Base-by-base conservation (phyloP, 257 asterid species). In the Osmanthus fragrans region DNA sequence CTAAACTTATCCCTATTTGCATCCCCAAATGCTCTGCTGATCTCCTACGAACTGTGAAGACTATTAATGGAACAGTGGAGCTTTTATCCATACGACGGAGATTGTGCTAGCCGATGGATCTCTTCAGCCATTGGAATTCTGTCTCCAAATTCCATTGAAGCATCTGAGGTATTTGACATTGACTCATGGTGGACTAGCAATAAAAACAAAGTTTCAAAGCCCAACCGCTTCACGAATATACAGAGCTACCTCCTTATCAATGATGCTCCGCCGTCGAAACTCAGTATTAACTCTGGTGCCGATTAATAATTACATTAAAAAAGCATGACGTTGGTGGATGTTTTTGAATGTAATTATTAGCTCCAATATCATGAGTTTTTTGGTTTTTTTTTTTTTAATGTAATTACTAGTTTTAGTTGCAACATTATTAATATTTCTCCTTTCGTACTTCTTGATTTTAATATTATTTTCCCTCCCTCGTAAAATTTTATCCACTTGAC, bases 31-130 rank as follows among this genome's bases (percentile, higher is more conserved):
- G 2, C 11, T 8, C 9, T 7, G 7, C 11, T 2, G 9, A 7
- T 1, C 40, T 8, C 40, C 40, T 11, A 13, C 58, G 87, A 75
- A 80, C 81, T 58, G 80, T 87, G 70, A 78, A 87, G 75, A 89
- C 89, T 0, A 72, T 81, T 27, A 33, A 74, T 67, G 87, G 90
- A 2, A 75, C 85, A 0, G 80, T 77, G 4, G 90, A 87, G 2
- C 51, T 85, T 19, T 74, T 84, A 56, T 58, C 45, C 4, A 80
- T 86, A 86, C 87, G 51, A 87, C 85, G 13, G 86, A 77, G 33
- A 82, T 83, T 1, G 86, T 85, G 8, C 83, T 87, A 3, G 71
- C 85, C 77, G 97, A 98, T 45, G 96, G 89, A 15, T 47, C 73
- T 9, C 76, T 82, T 18, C 81, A 58, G 71, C 88, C 89, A 27